Evolutionary conservation across 1,139 yeast species (phyloP).

Genomic region (Candida albicans): DNA sequence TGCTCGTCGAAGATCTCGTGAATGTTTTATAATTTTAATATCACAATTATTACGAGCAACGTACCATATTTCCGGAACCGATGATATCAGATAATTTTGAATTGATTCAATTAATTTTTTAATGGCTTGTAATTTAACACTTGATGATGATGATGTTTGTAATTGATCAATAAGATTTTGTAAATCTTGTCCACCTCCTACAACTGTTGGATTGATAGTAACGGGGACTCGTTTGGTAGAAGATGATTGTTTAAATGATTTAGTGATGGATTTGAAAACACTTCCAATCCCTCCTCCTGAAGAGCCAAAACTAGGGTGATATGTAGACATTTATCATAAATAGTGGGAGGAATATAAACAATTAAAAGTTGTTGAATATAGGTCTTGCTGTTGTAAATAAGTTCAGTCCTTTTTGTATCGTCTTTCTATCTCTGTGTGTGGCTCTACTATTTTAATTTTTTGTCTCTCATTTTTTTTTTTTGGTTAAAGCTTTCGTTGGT

Average conservation of each 20-base stretch:
- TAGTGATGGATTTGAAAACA: slow-evolving; percentile 57
- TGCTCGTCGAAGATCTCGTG: slow-evolving; percentile 43
- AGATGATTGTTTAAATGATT: slow-evolving; percentile 43
- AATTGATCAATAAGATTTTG: slow-evolving; percentile 44
- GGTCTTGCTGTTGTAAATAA: too few species aligned
- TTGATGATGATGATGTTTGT: slow-evolving; percentile 37
- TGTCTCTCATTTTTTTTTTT: too few species aligned
- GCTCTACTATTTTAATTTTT: too few species aligned
- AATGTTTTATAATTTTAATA: slow-evolving; percentile 28
- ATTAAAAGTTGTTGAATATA: too few species aligned
- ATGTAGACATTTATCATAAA: slow-evolving; percentile 28
- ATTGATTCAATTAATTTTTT: slow-evolving; percentile 51
- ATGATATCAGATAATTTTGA: slow-evolving; percentile 52
- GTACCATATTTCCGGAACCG: slow-evolving; percentile 78
- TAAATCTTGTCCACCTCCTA: slow-evolving; percentile 60
- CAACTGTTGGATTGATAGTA: slow-evolving; percentile 55
- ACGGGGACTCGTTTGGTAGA: slow-evolving; percentile 34
- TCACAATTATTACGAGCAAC: slow-evolving; percentile 58
- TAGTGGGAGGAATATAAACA: neutral
- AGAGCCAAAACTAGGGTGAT: slow-evolving; percentile 30
- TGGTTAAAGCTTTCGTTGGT: too few species aligned
- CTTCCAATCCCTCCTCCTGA: slow-evolving; percentile 41
- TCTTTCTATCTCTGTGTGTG: too few species aligned
- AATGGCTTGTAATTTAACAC: slow-evolving; percentile 48
- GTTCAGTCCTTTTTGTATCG: too few species aligned